Evolutionary conservation across 1,284 basidiomycete species (phyloP).

Genomic region (Puccinia hordei): DNA sequence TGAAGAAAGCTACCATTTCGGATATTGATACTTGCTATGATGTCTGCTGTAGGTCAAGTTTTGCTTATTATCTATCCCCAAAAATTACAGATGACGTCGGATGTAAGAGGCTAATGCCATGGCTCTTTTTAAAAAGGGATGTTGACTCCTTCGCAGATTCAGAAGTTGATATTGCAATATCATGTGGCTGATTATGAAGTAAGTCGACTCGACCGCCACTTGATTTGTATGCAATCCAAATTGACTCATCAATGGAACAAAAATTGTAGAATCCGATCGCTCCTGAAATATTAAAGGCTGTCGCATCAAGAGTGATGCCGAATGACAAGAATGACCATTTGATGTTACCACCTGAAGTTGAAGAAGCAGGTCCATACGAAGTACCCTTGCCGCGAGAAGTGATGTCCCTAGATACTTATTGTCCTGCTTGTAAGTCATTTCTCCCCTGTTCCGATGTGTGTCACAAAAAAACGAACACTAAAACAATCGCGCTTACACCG

Average conservation of each 20-base stretch:
- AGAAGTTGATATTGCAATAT: conserved; percentile 97
- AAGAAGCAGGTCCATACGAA: conserved; percentile 91
- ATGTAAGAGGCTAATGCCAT: conserved; percentile 24
- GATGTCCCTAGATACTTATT: conserved; percentile 52
- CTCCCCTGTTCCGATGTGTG: not conserved
- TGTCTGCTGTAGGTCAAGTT: conserved; percentile 42
- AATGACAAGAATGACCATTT: conserved; percentile 95
- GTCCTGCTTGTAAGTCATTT: conserved; percentile 50
- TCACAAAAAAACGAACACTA: too few species aligned
- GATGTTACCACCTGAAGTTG: conserved; percentile 86
- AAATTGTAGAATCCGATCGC: conserved; percentile 81
- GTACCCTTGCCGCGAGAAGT: conserved; percentile 68
- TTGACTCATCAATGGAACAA: conserved; percentile 9
- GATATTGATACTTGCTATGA: conserved; percentile 52
- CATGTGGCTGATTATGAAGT: conserved; percentile 98
- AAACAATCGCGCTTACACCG: too few species aligned
- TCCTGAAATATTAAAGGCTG: conserved; percentile 92
- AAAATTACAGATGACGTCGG: conserved; percentile 85
- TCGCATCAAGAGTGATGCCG: conserved; percentile 86
- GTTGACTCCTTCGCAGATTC: conserved; percentile 97
- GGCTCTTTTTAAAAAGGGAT: conserved; percentile 87
- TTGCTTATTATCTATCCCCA: not conserved
- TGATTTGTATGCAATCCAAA: not conserved
- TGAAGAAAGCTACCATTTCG: conserved; percentile 79
- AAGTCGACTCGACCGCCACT: conserved; percentile 53